Evolutionary conservation across 805 yeast species (phyloP), one percentile per base, ranked within the genome.

Genomic region (Teunomyces atbi): DNA sequence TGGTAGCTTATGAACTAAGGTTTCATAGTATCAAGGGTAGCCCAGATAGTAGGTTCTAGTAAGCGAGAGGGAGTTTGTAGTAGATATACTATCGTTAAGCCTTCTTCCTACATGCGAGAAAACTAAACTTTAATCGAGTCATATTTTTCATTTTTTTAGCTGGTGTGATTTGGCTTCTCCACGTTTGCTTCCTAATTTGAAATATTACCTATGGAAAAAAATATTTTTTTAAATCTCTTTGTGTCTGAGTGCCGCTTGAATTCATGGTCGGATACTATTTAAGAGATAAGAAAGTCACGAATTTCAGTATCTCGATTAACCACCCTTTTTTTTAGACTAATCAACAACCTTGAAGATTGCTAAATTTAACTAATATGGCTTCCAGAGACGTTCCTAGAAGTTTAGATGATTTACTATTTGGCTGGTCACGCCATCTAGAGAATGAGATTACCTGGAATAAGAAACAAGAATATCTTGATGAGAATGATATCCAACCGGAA

Each of bases 361-460:
- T 23, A 23, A 23, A 23, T 15, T 40, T 15, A 5, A 11, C 6
- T 6, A 39, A 13, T 18, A 54, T 54, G 57, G 34, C 56, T 35
- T 37, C 76, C 11, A 74, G 85, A 65, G 85, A 81, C 57, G 52
- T 81, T 35, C 84, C 85, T 6, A 61, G 58, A 34, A 64, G 75
- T 1, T 54, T 68, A 29, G 45, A 45, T 11, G 76, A 71, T 11
- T 49, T 75, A 7, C 52, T 68, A 32, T 56, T 64, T 12, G 77
- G 76, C 4, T 73, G 81, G 79, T 48, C 68, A 19, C 62, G 65
- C 4, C 66, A 73, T 46, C 66, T 73, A 4, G 58, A 55, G 33
- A 66, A 64, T 43, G 84, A 79, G 58, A 60, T 77, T 42, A 73
- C 78, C 4, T 45, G 71, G 32, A 59, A 58, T 41, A 73, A 71